Percentiles rank a stretch among this genome's conserved stretches.
phyloP scores from a whole-genome alignment of 1,284 basidiomycete species.

The Papiliotrema terrestris region DNA sequence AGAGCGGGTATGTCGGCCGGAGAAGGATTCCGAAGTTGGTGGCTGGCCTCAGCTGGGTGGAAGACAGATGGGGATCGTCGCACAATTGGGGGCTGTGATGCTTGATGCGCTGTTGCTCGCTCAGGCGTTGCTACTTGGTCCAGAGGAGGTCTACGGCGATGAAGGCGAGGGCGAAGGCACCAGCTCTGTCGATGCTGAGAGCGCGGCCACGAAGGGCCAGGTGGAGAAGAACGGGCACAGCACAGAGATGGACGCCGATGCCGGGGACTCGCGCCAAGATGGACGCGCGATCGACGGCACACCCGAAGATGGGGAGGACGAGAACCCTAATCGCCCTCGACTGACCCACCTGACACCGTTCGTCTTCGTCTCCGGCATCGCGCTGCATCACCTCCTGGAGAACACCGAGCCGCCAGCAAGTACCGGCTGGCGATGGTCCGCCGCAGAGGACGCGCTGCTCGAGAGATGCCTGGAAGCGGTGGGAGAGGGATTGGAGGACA shows the following conservation, averaged over 20 bases:
- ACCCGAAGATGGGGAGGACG: too few relatives aligned
- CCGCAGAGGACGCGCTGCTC: slow-evolving; percentile 48
- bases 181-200: too few relatives aligned
- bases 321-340: not conserved
- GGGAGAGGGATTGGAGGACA: slow-evolving; percentile 54
- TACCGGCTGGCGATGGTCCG: slow-evolving; percentile 16
- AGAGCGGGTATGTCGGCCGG: slow-evolving; percentile 40
- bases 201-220: too few relatives aligned
- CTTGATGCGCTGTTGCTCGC: slow-evolving; percentile 33
- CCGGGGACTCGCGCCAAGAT: not conserved
- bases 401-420: not conserved
- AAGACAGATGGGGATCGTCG: slow-evolving; percentile 66
- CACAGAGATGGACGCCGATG: not conserved
- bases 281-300: too few relatives aligned
- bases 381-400: slow-evolving; percentile 26
- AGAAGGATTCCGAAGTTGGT: slow-evolving; percentile 6
- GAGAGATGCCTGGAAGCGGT: slow-evolving; percentile 55
- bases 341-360: slow-evolving; percentile 34
- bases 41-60: slow-evolving; percentile 46
- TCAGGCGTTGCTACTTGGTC: slow-evolving; percentile 38
- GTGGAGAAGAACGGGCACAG: too few relatives aligned
- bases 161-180: too few relatives aligned
- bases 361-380: slow-evolving; percentile 34
- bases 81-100: slow-evolving; percentile 62
- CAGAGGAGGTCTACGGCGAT: not conserved